A percentile compares a stretch with the other conserved stretches of the same genome.
Evolutionary conservation across 345 rosid genomes (phyloP).

Genomic region (Gossypium anomalum): DNA sequence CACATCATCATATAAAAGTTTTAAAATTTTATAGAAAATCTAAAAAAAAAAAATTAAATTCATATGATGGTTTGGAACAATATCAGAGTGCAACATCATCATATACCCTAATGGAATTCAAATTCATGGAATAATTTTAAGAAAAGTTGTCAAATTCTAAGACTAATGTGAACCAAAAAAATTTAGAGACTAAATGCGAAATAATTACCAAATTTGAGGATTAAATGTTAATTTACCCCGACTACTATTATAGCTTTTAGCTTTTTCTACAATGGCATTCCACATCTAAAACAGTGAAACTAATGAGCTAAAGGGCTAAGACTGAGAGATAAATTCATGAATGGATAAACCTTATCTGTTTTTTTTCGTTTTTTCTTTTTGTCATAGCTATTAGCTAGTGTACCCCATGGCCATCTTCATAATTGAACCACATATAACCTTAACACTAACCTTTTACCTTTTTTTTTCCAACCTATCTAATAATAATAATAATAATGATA

Average conservation of each 20-base stretch:
- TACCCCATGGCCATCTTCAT: neutral
- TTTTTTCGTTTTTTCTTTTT: neutral
- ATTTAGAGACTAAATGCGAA: no score
- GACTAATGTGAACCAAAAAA: no score
- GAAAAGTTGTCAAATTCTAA: no score
- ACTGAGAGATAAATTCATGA: neutral
- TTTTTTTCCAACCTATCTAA: neutral
- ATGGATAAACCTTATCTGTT: neutral
- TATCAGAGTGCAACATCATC: no score
- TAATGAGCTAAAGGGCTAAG: neutral
- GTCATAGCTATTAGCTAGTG: neutral
- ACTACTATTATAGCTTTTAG: neutral
- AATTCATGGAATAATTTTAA: no score
- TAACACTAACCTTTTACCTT: neutral
- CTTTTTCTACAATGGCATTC: neutral
- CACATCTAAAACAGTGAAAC: neutral
- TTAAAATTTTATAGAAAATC: no score
- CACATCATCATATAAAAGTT: no score
- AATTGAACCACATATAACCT: constrained; percentile 5
- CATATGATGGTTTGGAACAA: no score
- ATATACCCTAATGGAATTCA: no score
- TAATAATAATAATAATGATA: neutral
- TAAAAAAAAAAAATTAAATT: no score
- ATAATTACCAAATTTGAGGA: no score
- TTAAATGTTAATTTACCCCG: no score